Evolutionary conservation across 768 basidiomycete genomes (phyloP).

Genomic region (Boletus insuetus): DNA sequence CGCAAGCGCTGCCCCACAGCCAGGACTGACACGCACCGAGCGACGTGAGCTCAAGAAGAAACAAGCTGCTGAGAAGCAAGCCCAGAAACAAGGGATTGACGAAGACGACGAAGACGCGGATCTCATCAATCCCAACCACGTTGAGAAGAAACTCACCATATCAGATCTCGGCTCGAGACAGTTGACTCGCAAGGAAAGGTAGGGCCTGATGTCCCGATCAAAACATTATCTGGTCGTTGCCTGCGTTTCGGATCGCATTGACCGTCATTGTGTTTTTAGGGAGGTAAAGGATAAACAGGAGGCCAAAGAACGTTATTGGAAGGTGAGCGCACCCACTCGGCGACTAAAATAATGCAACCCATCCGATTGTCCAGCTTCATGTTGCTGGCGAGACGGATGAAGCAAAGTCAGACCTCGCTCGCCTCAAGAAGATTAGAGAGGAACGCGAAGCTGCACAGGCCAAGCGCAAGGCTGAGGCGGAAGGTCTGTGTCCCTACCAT

Average conservation of each 20-base stretch:
- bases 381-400: slow-evolving; percentile 83
- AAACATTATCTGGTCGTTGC: not conserved
- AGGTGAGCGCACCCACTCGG: slow-evolving; percentile 44
- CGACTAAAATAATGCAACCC: not conserved
- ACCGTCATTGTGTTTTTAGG: slow-evolving; percentile 36
- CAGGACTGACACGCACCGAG: slow-evolving; percentile 68
- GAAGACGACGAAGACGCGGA: slow-evolving; percentile 66
- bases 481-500: slow-evolving; percentile 49
- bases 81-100: slow-evolving; percentile 35
- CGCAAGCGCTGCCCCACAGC: slow-evolving; percentile 31
- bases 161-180: slow-evolving; percentile 69
- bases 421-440: slow-evolving; percentile 80
- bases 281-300: slow-evolving; percentile 93
- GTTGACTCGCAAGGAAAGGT: slow-evolving; percentile 67
- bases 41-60: slow-evolving; percentile 84
- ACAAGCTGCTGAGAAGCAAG: slow-evolving; percentile 49
- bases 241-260: not conserved
- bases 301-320: slow-evolving; percentile 84
- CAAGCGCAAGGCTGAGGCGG: slow-evolving; percentile 84
- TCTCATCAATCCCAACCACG: slow-evolving; percentile 76
- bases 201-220: slow-evolving; percentile 8
- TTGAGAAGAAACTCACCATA: slow-evolving; percentile 71
- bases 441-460: slow-evolving; percentile 88
- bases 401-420: slow-evolving; percentile 84
- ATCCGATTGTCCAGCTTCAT: slow-evolving; percentile 50